Base-by-base conservation (phyloP, 768 basidiomycete species). In the Lentinus tigrinus region DNA sequence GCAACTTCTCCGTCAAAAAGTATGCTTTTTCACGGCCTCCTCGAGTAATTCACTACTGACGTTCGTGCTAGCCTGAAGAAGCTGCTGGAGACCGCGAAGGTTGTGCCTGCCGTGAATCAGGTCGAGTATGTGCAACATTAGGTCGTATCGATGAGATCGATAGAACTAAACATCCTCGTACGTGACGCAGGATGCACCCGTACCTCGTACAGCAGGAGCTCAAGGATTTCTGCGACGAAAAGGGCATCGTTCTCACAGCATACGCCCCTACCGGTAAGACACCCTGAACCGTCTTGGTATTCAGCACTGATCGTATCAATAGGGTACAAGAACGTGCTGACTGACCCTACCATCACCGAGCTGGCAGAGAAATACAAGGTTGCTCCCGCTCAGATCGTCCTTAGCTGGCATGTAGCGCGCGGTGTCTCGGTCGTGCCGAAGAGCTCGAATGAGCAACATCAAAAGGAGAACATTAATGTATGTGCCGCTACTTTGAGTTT, bases 1-100 rank as follows among this genome's bases (percentile, higher is more conserved):
- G 81, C 67, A 86, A 86, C 67, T 85, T 85, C 63, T 82, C 81
- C 4, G 70, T 83, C 55, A 81, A 83, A 63, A 83, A 75, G 81
- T 83, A 54, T 17, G 76, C 67, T 13, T 49, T 37, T 16, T 19
- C n/a, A 48, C 36, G n/a, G 37, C 21, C 16, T 55, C 7, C 17
- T 11, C 24, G 26, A 2, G 2, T 19, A 38, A 13, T 26, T 31
- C 44, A 26, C 26, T 43, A 47, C 23, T n/a, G 11, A 43, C 36
- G 42, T 7, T 34, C 16, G 14, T 48, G 21, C 40, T n/a, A 69
- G 70, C 49, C 61, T 72, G 5, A 67, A 69, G 48, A 57, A 65
- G 46, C 62, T 75, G 3, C 44, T 73, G 5, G 62, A 67, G 50
- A 66, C 64, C 0, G 68, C 71, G 0, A 68, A 70, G 37, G 56